Evolutionary conservation across 176 grass and related monocot species (phyloP).

Genomic region (Avena sativa): DNA sequence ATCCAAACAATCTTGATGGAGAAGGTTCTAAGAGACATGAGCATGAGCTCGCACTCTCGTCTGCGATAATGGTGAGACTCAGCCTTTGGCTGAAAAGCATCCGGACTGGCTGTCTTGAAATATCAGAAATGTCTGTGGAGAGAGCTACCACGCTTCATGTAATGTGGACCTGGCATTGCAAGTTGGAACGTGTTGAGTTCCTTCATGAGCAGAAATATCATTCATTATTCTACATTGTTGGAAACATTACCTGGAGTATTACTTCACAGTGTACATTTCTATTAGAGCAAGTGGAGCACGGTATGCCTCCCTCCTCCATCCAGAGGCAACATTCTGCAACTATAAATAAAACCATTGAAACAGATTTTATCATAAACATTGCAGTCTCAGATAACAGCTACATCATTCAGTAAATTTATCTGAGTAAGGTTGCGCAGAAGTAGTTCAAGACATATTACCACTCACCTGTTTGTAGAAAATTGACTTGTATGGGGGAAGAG

Average conservation of each 20-base stretch:
- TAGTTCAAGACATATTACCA: neutral
- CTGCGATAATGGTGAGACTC: constrained; percentile 67
- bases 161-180: constrained; percentile 53
- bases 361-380: neutral
- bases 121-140: neutral
- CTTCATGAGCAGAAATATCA: constrained; percentile 17
- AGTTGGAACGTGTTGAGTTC: constrained; percentile 41
- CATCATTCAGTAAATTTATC: neutral
- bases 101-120: too few species aligned
- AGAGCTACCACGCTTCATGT: neutral
- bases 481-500: constrained; percentile 58
- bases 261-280: constrained; percentile 46
- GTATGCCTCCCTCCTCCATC: constrained; percentile 47
- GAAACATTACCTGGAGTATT: constrained; percentile 54
- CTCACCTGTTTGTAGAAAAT: constrained; percentile 64
- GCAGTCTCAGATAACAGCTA: neutral
- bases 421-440: neutral
- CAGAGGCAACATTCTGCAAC: constrained; percentile 68
- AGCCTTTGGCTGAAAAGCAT: constrained; percentile 56
- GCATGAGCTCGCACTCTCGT: constrained; percentile 61
- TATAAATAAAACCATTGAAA: neutral
- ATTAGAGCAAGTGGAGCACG: constrained; percentile 59
- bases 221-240: neutral
- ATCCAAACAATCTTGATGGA: neutral
- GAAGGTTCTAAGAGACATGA: neutral